Evolutionary conservation across 2,329 filamentous ascomycete species (phyloP).

Genomic region (Aspergillus sp.): DNA sequence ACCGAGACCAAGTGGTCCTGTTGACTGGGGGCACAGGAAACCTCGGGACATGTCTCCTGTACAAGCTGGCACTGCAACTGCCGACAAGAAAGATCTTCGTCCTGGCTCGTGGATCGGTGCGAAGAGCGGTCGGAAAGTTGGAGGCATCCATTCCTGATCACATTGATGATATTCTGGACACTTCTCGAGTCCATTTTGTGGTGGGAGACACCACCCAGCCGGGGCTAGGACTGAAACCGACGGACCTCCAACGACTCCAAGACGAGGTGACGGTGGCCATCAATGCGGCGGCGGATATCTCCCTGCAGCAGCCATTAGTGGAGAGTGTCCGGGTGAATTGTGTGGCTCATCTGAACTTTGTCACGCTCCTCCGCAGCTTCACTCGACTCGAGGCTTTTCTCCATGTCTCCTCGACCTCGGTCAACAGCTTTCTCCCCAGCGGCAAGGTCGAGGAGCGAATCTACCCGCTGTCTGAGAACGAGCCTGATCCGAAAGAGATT

Average conservation of each 20-base stretch:
- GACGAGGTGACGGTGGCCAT: slow-evolving; percentile 26
- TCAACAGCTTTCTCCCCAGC: slow-evolving; percentile 26
- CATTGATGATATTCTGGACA: slow-evolving; percentile 17
- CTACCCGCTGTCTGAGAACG: slow-evolving; percentile 14
- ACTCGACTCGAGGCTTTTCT: slow-evolving; percentile 21
- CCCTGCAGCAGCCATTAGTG: slow-evolving; percentile 19
- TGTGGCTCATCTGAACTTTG: slow-evolving; percentile 25
- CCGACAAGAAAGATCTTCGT: slow-evolving; percentile 27
- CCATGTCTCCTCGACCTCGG: slow-evolving; percentile 27
- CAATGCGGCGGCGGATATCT: slow-evolving; percentile 28
- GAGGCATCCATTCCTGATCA: slow-evolving; percentile 25
- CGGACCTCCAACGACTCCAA: slow-evolving; percentile 13
- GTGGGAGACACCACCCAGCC: slow-evolving; percentile 21
- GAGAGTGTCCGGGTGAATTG: slow-evolving; percentile 27
- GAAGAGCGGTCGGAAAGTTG: slow-evolving; percentile 24
- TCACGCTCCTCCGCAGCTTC: slow-evolving; percentile 20
- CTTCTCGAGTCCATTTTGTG: slow-evolving; percentile 23
- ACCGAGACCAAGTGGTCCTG: slow-evolving; percentile 17
- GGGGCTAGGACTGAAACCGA: slow-evolving; percentile 19
- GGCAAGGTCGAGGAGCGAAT: slow-evolving; percentile 22
- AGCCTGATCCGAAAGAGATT: too few relatives aligned
- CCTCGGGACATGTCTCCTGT: slow-evolving; percentile 28
- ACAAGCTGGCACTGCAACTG: slow-evolving; percentile 28
- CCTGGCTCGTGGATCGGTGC: slow-evolving; percentile 18
- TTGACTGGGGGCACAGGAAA: slow-evolving; percentile 27